Conservation (phyloP, 768 basidiomycete genomes). For the Pulveroboletus sp. region DNA sequence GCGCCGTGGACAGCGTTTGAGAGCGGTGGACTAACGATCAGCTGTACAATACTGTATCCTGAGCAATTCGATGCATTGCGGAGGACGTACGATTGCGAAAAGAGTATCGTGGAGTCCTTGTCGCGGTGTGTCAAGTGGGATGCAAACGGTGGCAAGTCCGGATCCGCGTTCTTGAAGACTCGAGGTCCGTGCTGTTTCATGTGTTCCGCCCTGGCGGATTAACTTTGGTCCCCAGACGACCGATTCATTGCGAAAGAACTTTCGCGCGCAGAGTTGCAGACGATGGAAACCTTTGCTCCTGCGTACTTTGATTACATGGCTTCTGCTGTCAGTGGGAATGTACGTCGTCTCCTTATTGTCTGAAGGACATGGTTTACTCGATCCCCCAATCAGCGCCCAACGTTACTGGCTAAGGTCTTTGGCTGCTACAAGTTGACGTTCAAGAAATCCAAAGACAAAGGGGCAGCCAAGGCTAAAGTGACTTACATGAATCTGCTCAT, state of each 20-base stretch:
- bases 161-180: conserved; percentile 95
- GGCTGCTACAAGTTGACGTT: conserved; percentile 95
- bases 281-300: conserved; percentile 95
- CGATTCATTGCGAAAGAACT: conserved; percentile 98
- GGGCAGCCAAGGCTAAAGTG: conserved; percentile 60
- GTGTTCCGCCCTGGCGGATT: background rate
- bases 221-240: conserved; percentile 57
- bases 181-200: conserved; percentile 50
- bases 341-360: conserved; percentile 35
- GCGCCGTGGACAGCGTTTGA: conserved; percentile 62
- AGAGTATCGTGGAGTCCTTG: conserved; percentile 89
- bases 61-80: conserved; percentile 96
- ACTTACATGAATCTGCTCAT: conserved; percentile 94
- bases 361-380: background rate
- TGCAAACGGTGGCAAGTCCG: conserved; percentile 92
- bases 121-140: conserved; percentile 96
- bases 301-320: conserved; percentile 99
- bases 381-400: conserved; percentile 64
- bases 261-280: conserved; percentile 84
- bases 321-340: conserved; percentile 82
- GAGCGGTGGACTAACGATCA: conserved; percentile 84
- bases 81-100: conserved; percentile 89
- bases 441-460: conserved; percentile 70
- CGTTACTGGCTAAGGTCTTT: conserved; percentile 92
- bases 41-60: conserved; percentile 91